Evolutionary conservation across 202 grass and related monocot species (phyloP).

Genomic region (Thinopyrum obtusiflorum): DNA sequence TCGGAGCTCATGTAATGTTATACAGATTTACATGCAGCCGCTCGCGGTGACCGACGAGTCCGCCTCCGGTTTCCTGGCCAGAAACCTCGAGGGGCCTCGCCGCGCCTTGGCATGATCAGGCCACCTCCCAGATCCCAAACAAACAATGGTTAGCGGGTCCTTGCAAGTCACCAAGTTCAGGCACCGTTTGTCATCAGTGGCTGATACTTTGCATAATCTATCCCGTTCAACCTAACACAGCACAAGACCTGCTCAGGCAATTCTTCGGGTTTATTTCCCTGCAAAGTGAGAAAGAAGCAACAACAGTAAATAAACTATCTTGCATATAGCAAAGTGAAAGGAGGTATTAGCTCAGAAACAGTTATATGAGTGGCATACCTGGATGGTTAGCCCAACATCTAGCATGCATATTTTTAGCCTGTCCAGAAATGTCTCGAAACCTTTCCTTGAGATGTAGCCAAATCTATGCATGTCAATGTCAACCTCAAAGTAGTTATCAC

Average conservation of each 20-base stretch:
- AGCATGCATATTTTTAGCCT: constrained; percentile 80
- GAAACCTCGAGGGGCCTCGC: constrained; percentile 25
- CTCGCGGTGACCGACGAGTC: background rate
- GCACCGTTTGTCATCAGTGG: constrained; percentile 49
- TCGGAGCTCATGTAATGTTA: constrained; percentile 31
- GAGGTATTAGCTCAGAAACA: background rate
- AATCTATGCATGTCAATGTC: constrained; percentile 99
- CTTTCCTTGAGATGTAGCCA: constrained; percentile 98
- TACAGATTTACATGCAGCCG: constrained; percentile 50
- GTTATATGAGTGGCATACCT: constrained; percentile 37
- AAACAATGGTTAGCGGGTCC: constrained; percentile 48
- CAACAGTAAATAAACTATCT: background rate
- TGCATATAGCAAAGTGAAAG: background rate
- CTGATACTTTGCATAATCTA: constrained; percentile 81
- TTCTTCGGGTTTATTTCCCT: constrained; percentile 95
- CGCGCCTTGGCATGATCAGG: constrained; percentile 5
- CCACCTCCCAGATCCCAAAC: constrained; percentile 33
- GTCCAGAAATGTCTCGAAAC: constrained; percentile 92
- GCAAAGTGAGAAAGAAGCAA: constrained; percentile 20
- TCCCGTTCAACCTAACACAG: constrained; percentile 87
- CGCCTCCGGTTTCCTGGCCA: background rate
- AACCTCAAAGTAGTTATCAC: constrained; percentile 88
- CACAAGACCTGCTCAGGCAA: constrained; percentile 88
- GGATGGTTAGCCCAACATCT: constrained; percentile 95
- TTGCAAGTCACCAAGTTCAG: constrained; percentile 36